Evolutionary conservation across 2,329 filamentous ascomycete genomes (phyloP), one percentile per base, ranked within the genome.

Genomic region (Tolypocladium inflatum): DNA sequence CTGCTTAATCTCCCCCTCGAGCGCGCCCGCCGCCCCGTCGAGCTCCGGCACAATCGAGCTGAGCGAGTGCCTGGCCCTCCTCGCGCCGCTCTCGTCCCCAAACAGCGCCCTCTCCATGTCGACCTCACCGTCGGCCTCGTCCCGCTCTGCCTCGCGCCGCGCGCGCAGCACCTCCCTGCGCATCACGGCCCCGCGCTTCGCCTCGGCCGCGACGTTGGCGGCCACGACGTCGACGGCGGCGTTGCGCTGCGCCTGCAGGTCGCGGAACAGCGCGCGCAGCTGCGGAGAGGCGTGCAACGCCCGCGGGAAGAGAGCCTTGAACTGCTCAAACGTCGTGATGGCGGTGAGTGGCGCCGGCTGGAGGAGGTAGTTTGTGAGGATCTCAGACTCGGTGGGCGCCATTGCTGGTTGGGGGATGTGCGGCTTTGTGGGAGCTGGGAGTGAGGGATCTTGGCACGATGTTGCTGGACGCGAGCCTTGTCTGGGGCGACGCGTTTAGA

Each of bases 291-390:
- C 76, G 59, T 86, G 87, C 55, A 86, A 78, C 43, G 82, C 73
- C 55, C 80, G 82, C 13, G 91, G 90, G 67, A 96, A 94, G 48
- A 93, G 80, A 35, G 86, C 80, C 50, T 83, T 85, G 76, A 96
- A 96, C 63, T 90, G 83, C 58, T 85, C 79, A 53, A 91, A 80
- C 9, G 90, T 86, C 64, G 91, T 77, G 67, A 91, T 82, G 62
- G 87, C 82, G 48, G 88, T 86, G 42, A 96, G 78, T 35, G 88
- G 81, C 9, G 90, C 86, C 15, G 91, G 89, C 37, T 87, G 80
- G 41, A 95, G 81, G 59, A 96, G 83, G 70, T 93, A 95, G 72
- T 88, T 87, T 66, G 80, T 80, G 55, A 96, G 81, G 63, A 96
- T 89, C 35, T 84, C 81, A 58, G 83, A 78, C 75, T 96, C 91